These are phyloP conservation scores for Aspergillus baeticus DNA, from an alignment of 495 filamentous ascomycete species.

Conservation along the genomic window DNA sequence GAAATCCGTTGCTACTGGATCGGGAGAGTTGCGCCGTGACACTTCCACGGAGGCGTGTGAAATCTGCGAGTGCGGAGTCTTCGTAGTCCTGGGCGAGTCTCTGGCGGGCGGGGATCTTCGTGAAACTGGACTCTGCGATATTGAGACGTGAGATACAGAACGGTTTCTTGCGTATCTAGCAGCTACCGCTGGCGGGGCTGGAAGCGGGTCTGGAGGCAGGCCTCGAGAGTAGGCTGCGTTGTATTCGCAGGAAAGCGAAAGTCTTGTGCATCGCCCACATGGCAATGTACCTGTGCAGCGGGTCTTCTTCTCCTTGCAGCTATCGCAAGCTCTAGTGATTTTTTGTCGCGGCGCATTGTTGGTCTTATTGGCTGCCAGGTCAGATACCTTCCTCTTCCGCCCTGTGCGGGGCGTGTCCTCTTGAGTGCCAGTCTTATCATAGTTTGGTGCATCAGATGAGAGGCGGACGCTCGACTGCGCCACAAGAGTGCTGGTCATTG, in stretches of 20 bases:
- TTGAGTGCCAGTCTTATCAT: neutral
- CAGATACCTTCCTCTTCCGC: slow-evolving; percentile 36
- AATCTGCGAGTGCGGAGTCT: slow-evolving; percentile 5
- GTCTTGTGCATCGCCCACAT: slow-evolving; percentile 38
- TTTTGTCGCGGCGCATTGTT: slow-evolving; percentile 32
- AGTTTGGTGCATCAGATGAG: slow-evolving; percentile 3
- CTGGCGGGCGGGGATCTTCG: slow-evolving; percentile 11
- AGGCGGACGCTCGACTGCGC: slow-evolving; percentile 17
- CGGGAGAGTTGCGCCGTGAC: slow-evolving; percentile 39
- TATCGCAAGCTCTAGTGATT: slow-evolving; percentile 49
- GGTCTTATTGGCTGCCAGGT: slow-evolving; percentile 21
- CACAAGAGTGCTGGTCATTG: slow-evolving; percentile 23
- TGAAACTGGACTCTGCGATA: slow-evolving; percentile 12
- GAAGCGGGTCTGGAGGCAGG: slow-evolving; percentile 41
- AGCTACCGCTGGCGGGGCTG: slow-evolving; percentile 22
- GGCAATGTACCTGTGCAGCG: slow-evolving; percentile 47
- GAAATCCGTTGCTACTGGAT: slow-evolving; percentile 44
- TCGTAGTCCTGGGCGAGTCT: slow-evolving; percentile 3
- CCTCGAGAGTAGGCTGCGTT: slow-evolving; percentile 46
- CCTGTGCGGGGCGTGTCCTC: neutral
- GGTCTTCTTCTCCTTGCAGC: slow-evolving; percentile 48
- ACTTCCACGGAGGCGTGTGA: slow-evolving; percentile 11
- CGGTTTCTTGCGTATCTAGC: slow-evolving; percentile 2
- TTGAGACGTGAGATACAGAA: slow-evolving; percentile 6
- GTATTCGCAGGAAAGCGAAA: slow-evolving; percentile 42